These are phyloP conservation scores for Auriscalpium orientale DNA, from an alignment of 768 basidiomycete genomes.

Conservation along the genomic window DNA sequence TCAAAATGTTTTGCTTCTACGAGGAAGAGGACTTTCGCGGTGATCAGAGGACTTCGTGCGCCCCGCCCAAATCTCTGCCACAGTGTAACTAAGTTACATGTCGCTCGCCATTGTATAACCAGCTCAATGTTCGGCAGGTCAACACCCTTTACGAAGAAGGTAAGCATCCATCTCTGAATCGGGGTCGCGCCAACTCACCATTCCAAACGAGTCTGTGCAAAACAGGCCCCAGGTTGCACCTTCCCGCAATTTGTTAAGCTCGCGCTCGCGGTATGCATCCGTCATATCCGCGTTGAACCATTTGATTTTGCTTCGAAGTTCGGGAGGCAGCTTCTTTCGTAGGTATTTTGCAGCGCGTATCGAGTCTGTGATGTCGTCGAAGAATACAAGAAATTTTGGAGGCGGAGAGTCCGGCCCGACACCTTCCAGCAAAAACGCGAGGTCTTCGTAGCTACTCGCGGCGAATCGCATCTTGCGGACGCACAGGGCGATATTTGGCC, in stretches of 20 bases:
- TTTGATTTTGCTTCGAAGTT: too few relatives aligned
- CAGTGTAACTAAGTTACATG: slow-evolving; percentile 19
- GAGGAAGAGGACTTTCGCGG: slow-evolving; percentile 11
- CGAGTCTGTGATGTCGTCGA: slow-evolving; percentile 1
- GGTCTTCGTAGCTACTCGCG: not conserved
- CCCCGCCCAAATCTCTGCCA: slow-evolving; percentile 30
- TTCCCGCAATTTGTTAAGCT: not conserved
- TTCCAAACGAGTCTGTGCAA: not conserved
- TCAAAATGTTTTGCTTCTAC: slow-evolving; percentile 12
- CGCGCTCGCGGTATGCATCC: not conserved
- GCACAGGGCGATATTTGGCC: slow-evolving; percentile 1
- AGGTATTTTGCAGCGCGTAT: not conserved
- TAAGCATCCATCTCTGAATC: too few relatives aligned
- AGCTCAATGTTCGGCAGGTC: slow-evolving; percentile 27
- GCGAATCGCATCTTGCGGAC: slow-evolving; percentile 2
- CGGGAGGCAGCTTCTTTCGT: too few relatives aligned
- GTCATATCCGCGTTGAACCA: slow-evolving; percentile 9
- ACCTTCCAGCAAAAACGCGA: slow-evolving; percentile 1
- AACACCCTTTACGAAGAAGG: slow-evolving; percentile 22
- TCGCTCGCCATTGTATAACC: slow-evolving; percentile 27
- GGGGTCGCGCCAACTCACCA: not conserved
- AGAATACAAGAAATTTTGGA: slow-evolving; percentile 4
- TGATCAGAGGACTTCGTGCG: slow-evolving; percentile 8
- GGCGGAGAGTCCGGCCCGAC: not conserved
- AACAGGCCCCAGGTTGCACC: not conserved